phyloP scores from a whole-genome alignment of 2,329 filamentous ascomycete species.

The Fusarium temperatum region DNA sequence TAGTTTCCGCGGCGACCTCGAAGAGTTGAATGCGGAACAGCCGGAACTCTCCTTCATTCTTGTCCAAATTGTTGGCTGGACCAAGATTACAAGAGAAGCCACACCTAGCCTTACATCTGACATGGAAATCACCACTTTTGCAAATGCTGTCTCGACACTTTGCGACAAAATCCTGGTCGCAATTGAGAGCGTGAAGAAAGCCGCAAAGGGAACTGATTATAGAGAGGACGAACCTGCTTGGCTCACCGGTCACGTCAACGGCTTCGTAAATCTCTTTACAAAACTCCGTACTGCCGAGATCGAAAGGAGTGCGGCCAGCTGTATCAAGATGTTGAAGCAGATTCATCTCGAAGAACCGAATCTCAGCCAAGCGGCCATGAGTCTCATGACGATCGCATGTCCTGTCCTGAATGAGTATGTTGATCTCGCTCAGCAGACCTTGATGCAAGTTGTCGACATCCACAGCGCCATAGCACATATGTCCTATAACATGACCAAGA shows the following conservation, averaged over 20 bases:
- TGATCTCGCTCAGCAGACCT: constrained; percentile 64
- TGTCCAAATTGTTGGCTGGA: constrained; percentile 73
- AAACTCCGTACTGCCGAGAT: constrained; percentile 69
- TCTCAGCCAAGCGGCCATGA: constrained; percentile 44
- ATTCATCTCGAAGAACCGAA: constrained; percentile 44
- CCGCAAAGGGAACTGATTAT: constrained; percentile 53
- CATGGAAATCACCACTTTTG: constrained; percentile 56
- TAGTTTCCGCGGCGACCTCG: constrained; percentile 53
- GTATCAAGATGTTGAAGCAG: constrained; percentile 49
- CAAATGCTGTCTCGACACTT: constrained; percentile 67
- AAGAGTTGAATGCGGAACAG: constrained; percentile 49
- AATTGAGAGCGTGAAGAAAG: constrained; percentile 75
- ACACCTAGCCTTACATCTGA: constrained; percentile 6
- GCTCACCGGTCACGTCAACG: constrained; percentile 56
- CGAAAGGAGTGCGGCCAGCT: constrained; percentile 50
- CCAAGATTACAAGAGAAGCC: constrained; percentile 47
- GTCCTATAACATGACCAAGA: constrained; percentile 77
- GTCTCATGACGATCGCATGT: constrained; percentile 49
- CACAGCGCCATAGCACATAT: constrained; percentile 79
- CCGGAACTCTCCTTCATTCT: constrained; percentile 72
- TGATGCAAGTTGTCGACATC: constrained; percentile 67
- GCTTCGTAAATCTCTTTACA: constrained; percentile 62
- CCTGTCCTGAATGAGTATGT: constrained; percentile 82
- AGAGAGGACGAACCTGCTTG: constrained; percentile 50
- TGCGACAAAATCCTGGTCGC: constrained; percentile 81